Conservation (phyloP, 1,139 yeast species). For the Zygotorulaspora mrakii region DNA sequence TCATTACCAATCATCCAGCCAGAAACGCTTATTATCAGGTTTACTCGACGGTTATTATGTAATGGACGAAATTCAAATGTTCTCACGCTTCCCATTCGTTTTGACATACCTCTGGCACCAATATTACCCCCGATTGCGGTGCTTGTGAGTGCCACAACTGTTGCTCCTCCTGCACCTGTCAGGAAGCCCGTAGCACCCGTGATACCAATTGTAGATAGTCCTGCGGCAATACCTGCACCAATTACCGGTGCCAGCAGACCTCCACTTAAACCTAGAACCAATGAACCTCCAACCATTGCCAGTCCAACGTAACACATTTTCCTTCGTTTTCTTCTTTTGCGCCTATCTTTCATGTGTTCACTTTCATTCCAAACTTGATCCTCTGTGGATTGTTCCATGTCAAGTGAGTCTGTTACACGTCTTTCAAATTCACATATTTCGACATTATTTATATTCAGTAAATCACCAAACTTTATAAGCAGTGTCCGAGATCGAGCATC, state of each 20-base stretch:
- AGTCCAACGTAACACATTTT: slow-evolving; percentile 85
- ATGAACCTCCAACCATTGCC: slow-evolving; percentile 96
- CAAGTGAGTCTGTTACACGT: slow-evolving; percentile 83
- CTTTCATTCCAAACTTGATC: slow-evolving; percentile 75
- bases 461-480: slow-evolving; percentile 59
- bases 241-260: slow-evolving; percentile 96
- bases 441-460: slow-evolving; percentile 52
- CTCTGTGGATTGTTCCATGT: slow-evolving; percentile 69
- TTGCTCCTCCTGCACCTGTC: slow-evolving; percentile 97
- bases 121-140: slow-evolving; percentile 87
- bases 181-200: slow-evolving; percentile 86
- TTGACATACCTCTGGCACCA: slow-evolving; percentile 79
- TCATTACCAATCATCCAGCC: slow-evolving; percentile 98
- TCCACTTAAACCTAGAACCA: slow-evolving; percentile 90
- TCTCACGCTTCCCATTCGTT: slow-evolving; percentile 85
- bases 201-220: slow-evolving; percentile 89
- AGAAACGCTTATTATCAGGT: slow-evolving; percentile 82
- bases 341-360: slow-evolving; percentile 64
- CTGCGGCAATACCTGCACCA: slow-evolving; percentile 98
- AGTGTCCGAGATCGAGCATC: slow-evolving; percentile 85
- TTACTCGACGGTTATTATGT: slow-evolving; percentile 85
- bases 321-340: slow-evolving; percentile 59
- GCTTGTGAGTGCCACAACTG: slow-evolving; percentile 89
- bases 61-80: slow-evolving; percentile 92
- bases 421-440: slow-evolving; percentile 89